phyloP scores from a whole-genome alignment of 2,329 filamentous ascomycete species.

The Aspergillus pseudoviridinutans region DNA sequence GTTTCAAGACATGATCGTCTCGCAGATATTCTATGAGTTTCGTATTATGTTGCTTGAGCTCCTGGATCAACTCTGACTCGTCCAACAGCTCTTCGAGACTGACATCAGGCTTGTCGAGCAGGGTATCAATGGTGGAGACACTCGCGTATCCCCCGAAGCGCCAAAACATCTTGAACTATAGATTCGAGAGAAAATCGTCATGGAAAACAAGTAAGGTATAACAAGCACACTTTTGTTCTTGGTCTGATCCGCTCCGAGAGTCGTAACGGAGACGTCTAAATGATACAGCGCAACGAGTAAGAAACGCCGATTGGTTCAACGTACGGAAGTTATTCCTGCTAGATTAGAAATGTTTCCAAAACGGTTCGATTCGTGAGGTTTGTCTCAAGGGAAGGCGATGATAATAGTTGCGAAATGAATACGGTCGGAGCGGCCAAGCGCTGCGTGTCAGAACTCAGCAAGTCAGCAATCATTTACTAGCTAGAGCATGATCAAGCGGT shows the following conservation, averaged over 20 bases:
- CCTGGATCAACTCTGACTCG: slow-evolving; percentile 92
- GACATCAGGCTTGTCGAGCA: slow-evolving; percentile 93
- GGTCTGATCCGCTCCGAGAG: slow-evolving; percentile 19
- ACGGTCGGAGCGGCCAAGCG: slow-evolving; percentile 27
- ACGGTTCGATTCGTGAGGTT: slow-evolving; percentile 8
- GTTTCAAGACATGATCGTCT: slow-evolving; percentile 78
- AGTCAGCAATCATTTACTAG: slow-evolving; percentile 15
- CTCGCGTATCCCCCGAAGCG: slow-evolving; percentile 98
- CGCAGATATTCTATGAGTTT: slow-evolving; percentile 96
- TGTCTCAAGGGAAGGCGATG: slow-evolving; percentile 8
- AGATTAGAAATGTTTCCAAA: slow-evolving; percentile 8
- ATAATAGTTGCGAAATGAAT: slow-evolving; percentile 16
- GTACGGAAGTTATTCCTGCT: slow-evolving; percentile 3
- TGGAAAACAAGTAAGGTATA: slow-evolving; percentile 26
- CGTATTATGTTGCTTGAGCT: slow-evolving; percentile 96
- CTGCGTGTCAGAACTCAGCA: slow-evolving; percentile 9
- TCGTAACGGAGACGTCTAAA: slow-evolving; percentile 27
- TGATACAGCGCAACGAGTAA: slow-evolving; percentile 17
- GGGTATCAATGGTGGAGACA: slow-evolving; percentile 91
- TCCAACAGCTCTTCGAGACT: slow-evolving; percentile 93
- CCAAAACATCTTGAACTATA: slow-evolving; percentile 86
- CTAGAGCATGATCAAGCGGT: background rate
- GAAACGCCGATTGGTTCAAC: background rate
- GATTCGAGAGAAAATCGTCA: slow-evolving; percentile 32
- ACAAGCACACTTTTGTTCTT: slow-evolving; percentile 16